Conservation (phyloP, 768 basidiomycete genomes). For the Clathrus columnatus region DNA sequence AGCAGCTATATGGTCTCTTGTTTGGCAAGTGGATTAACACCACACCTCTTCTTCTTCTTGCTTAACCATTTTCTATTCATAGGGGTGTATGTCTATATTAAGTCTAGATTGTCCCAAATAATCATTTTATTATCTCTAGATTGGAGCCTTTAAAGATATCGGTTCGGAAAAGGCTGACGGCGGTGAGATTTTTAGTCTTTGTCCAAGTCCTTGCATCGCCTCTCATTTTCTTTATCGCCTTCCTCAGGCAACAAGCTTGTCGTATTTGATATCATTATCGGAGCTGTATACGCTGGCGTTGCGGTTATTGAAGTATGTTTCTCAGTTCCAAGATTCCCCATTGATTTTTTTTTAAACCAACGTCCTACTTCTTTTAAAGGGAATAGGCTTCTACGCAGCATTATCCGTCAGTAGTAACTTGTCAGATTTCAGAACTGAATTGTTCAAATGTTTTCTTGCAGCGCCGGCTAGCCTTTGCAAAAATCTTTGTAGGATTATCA, state of each 20-base stretch:
- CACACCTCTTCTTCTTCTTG: neutral
- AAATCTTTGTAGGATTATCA: constrained; percentile 48
- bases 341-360: no score
- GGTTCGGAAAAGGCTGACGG: neutral
- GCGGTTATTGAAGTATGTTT: constrained; percentile 8
- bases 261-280: constrained; percentile 3
- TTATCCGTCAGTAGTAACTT: constrained; percentile 1
- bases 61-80: neutral
- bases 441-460: neutral
- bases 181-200: no score
- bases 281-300: constrained; percentile 3
- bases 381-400: constrained; percentile 4
- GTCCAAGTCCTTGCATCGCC: no score
- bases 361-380: neutral
- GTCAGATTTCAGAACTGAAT: neutral
- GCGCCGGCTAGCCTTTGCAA: constrained; percentile 28
- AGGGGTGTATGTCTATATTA: constrained; percentile 4
- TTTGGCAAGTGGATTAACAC: neutral
- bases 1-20: constrained; percentile 7
- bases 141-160: constrained; percentile 8
- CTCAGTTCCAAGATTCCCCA: no score
- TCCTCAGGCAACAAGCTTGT: neutral
- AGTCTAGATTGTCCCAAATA: neutral
- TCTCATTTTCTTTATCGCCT: neutral
- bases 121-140: neutral